These are phyloP conservation scores for Saccharomycopsis fermentans DNA, from an alignment of 805 yeast genomes.

Conservation along the genomic window DNA sequence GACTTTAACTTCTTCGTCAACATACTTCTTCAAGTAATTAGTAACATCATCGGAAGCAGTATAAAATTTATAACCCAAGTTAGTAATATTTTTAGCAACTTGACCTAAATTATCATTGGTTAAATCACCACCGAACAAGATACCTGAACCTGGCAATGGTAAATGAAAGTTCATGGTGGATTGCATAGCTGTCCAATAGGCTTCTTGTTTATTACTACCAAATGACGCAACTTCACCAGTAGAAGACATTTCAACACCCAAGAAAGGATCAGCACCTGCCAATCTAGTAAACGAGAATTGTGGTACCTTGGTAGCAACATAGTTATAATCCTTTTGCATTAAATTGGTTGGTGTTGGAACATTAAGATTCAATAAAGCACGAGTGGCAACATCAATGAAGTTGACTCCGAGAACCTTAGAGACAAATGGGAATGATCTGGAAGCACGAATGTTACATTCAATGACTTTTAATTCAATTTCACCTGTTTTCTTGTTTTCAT, in stretches of 20 bases:
- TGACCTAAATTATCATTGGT: constrained; percentile 56
- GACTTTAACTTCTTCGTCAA: constrained; percentile 33
- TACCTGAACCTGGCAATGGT: constrained; percentile 83
- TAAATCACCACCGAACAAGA: constrained; percentile 91
- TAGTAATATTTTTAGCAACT: constrained; percentile 60
- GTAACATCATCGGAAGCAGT: constrained; percentile 68
- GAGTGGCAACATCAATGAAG: constrained; percentile 90
- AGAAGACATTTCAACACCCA: constrained; percentile 98
- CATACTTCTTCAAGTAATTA: constrained; percentile 47
- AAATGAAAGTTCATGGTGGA: constrained; percentile 94
- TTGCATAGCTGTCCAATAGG: constrained; percentile 97
- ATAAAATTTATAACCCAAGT: constrained; percentile 74
- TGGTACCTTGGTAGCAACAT: constrained; percentile 96
- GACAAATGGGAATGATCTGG: constrained; percentile 97
- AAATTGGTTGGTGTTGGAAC: constrained; percentile 75
- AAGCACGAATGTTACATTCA: constrained; percentile 97
- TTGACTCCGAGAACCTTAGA: constrained; percentile 93
- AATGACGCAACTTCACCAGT: constrained; percentile 99
- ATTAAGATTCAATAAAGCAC: constrained; percentile 65
- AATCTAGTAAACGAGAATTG: constrained; percentile 97
- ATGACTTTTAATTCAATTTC: constrained; percentile 78
- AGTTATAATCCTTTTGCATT: constrained; percentile 64
- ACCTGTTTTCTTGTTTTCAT: constrained; percentile 45
- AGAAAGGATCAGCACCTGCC: constrained; percentile 98
- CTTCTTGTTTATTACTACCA: constrained; percentile 76